Percentiles rank a stretch among this genome's conserved stretches.
Conservation (phyloP, 306 rosid species). For the Delonix regia region DNA sequence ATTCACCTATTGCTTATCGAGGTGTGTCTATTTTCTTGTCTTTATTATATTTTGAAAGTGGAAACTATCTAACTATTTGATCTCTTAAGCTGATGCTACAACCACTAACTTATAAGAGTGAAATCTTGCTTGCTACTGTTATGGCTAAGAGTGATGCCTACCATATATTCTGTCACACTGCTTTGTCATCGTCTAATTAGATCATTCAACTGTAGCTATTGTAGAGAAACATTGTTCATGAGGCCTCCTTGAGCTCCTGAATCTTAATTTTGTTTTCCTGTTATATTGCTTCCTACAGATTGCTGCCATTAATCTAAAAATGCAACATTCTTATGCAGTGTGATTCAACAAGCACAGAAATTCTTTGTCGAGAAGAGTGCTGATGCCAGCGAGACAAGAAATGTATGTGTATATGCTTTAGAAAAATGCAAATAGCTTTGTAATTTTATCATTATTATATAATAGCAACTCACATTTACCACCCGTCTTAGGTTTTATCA, state of each 20-base stretch:
- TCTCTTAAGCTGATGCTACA: constrained; percentile 12
- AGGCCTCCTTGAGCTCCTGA: constrained; percentile 30
- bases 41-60: background rate
- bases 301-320: constrained; percentile 33
- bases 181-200: constrained; percentile 20
- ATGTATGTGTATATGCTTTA: constrained; percentile 54
- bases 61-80: background rate
- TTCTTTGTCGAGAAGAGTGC: constrained; percentile 64
- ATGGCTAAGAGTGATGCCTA: background rate
- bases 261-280: constrained; percentile 19
- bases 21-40: constrained; percentile 53
- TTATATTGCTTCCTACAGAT: constrained; percentile 28
- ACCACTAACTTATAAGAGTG: constrained; percentile 9
- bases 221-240: constrained; percentile 2
- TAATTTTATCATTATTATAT: background rate
- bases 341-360: constrained; percentile 83
- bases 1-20: constrained; percentile 88
- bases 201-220: constrained; percentile 13
- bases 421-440: constrained; percentile 9
- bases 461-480: background rate
- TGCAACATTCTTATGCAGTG: constrained; percentile 55
- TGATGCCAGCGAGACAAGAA: constrained; percentile 74
- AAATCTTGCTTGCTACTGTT: constrained; percentile 17
- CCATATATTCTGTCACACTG: constrained; percentile 12
- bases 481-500: background rate